Evolutionary conservation across 148 eudicot genomes (phyloP).

Genomic region (Gaultheria prostrata): DNA sequence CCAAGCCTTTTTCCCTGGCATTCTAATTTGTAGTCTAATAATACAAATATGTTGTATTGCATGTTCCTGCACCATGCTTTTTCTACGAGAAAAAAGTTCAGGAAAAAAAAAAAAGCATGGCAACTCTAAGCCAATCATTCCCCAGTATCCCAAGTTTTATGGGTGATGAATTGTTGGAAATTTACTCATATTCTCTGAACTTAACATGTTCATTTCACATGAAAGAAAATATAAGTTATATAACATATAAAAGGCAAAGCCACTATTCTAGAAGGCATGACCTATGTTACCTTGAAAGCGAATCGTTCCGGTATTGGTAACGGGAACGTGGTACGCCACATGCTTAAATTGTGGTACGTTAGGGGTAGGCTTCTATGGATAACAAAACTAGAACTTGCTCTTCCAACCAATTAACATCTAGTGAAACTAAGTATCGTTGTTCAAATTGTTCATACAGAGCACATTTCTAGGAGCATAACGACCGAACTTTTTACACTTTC

Average conservation of each 20-base stretch:
- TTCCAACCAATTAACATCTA: no score
- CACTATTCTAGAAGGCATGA: background rate
- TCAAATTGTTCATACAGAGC: no score
- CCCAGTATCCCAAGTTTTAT: no score
- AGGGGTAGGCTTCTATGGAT: no score
- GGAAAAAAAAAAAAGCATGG: background rate
- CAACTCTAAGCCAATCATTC: background rate
- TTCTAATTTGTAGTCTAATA: background rate
- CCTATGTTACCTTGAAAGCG: no score
- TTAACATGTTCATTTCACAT: background rate
- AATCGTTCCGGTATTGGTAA: no score
- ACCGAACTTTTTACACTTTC: no score
- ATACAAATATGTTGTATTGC: background rate
- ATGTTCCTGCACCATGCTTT: background rate
- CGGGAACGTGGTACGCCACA: no score
- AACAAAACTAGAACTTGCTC: no score
- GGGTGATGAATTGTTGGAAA: background rate
- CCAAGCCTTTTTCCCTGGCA: background rate
- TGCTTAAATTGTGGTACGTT: no score
- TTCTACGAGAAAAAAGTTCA: background rate
- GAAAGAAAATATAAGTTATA: background rate
- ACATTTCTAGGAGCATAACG: no score
- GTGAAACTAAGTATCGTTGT: no score
- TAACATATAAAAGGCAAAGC: background rate
- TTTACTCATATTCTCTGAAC: background rate